Conservation (phyloP, 352 stramenopile species). For the Globisporangium abappressorium region DNA sequence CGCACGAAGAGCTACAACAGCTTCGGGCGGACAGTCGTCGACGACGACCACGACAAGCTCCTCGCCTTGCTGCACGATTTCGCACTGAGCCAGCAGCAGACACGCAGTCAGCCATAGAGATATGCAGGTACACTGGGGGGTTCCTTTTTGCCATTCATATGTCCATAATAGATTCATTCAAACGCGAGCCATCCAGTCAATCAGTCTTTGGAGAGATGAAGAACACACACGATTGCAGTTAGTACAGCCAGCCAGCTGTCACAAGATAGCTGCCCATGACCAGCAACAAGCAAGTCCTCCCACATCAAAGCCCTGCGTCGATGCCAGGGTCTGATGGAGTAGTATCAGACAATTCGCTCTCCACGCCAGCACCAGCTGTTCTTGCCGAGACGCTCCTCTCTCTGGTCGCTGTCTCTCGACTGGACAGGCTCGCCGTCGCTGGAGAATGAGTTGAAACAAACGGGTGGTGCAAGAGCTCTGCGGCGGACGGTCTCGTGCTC, state of each 20-base stretch:
- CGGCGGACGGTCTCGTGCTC: slow-evolving; percentile 67
- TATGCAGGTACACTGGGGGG: background rate
- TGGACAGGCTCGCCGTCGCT: background rate
- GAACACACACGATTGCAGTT: background rate
- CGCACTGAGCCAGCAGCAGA: slow-evolving; percentile 24
- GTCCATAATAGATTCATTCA: slow-evolving; percentile 14
- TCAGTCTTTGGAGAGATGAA: background rate
- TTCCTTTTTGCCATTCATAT: slow-evolving; percentile 3
- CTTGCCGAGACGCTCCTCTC: background rate
- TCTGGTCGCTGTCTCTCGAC: slow-evolving; percentile 11
- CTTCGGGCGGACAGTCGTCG: slow-evolving; percentile 28
- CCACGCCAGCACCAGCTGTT: background rate
- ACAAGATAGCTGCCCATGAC: background rate
- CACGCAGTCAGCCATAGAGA: slow-evolving; percentile 13
- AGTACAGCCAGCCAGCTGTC: background rate
- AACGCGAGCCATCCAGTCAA: background rate
- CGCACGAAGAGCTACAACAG: slow-evolving; percentile 71
- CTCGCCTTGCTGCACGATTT: slow-evolving; percentile 46
- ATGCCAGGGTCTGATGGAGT: background rate
- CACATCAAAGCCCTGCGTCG: background rate
- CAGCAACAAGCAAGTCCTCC: background rate
- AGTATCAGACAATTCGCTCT: background rate
- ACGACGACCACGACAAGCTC: slow-evolving; percentile 44
- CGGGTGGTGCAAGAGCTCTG: slow-evolving; percentile 74
- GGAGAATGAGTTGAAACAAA: slow-evolving; percentile 22